A percentile compares a stretch with the other conserved stretches of the same genome.
Conservation (phyloP, 192 early-diverging fungal species). For the Mortierella antarctica region DNA sequence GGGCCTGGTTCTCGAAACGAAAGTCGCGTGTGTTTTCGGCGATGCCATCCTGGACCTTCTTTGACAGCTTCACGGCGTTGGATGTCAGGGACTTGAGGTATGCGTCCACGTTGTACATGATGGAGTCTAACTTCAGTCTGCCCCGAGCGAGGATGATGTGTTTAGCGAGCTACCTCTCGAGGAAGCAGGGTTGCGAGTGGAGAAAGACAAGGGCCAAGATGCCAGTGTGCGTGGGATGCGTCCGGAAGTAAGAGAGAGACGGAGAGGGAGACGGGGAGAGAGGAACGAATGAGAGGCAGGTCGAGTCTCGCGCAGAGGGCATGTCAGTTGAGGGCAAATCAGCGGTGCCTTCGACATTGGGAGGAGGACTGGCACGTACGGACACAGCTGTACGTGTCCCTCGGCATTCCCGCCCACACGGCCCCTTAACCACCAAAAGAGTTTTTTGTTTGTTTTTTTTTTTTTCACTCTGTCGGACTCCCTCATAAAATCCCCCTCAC, state of each 20-base stretch:
- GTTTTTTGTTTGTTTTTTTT: constrained; percentile 9
- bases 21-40: constrained; percentile 91
- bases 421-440: not conserved
- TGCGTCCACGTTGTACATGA: constrained; percentile 52
- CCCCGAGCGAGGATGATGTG: not conserved
- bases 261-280: not conserved
- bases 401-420: too few relatives aligned
- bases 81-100: constrained; percentile 72
- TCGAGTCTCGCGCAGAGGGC: not conserved
- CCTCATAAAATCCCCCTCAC: too few relatives aligned
- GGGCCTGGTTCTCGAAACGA: constrained; percentile 74
- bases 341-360: too few relatives aligned
- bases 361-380: too few relatives aligned
- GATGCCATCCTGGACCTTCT: constrained; percentile 84
- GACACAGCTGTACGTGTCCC: too few relatives aligned
- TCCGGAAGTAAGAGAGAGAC: not conserved
- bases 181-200: too few relatives aligned
- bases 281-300: not conserved
- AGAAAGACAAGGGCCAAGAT: not conserved
- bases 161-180: not conserved
- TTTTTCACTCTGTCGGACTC: not conserved
- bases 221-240: not conserved
- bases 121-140: not conserved
- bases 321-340: too few relatives aligned
- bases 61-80: constrained; percentile 83